Evolutionary conservation across 306 rosid genomes (phyloP).

Genomic region (Cyclanthera cordifolia): DNA sequence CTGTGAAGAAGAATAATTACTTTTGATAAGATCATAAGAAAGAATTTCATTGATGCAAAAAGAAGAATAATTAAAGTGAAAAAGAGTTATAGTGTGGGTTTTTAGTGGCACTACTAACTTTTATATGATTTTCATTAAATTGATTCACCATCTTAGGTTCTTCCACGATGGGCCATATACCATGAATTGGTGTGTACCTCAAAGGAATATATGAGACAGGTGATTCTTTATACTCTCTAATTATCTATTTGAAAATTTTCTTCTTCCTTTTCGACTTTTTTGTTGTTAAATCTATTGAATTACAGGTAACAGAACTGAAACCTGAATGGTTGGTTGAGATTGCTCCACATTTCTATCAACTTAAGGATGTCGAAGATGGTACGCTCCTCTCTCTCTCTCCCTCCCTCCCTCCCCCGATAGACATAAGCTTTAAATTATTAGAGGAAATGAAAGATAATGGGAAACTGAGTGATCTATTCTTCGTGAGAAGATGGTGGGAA

Average conservation of each 20-base stretch:
- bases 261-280: neutral
- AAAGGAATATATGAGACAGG: slow-evolving; percentile 97
- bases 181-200: slow-evolving; percentile 88
- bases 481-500: no score
- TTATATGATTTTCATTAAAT: neutral
- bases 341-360: slow-evolving; percentile 93
- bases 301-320: slow-evolving; percentile 69
- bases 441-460: neutral
- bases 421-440: neutral
- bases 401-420: slow-evolving; percentile 11
- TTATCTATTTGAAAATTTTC: neutral
- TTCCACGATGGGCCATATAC: slow-evolving; percentile 85
- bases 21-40: no score
- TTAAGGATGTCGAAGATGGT: slow-evolving; percentile 87
- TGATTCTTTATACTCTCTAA: slow-evolving; percentile 9
- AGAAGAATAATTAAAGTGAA: neutral
- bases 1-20: no score
- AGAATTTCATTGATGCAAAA: no score
- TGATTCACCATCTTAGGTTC: slow-evolving; percentile 34
- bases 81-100: neutral
- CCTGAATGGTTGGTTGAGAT: slow-evolving; percentile 93
- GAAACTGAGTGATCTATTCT: no score
- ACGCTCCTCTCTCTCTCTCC: slow-evolving; percentile 30
- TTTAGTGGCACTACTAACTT: neutral
- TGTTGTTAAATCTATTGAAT: slow-evolving; percentile 19